These are phyloP conservation scores for Paracoccidioides lutzii DNA, from an alignment of 2,329 filamentous ascomycete genomes.

Conservation along the genomic window DNA sequence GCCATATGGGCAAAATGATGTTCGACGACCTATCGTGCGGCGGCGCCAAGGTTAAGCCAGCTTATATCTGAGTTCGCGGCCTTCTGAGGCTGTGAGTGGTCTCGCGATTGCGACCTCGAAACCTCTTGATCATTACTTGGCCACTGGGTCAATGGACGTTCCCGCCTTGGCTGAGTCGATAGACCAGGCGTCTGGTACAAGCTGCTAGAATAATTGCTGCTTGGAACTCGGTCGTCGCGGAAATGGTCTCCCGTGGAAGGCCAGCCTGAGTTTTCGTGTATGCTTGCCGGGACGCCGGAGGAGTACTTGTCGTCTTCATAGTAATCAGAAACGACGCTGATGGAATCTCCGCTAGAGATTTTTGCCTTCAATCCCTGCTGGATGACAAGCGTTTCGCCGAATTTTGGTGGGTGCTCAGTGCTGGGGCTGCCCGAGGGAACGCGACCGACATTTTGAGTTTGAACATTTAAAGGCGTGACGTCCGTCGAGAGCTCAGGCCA, in stretches of 20 bases:
- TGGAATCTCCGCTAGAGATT: constrained; percentile 32
- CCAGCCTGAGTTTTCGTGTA: constrained; percentile 16
- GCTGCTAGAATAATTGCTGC: constrained; percentile 31
- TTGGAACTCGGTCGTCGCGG: constrained; percentile 22
- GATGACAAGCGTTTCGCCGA: constrained; percentile 21
- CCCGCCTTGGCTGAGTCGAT: constrained; percentile 10
- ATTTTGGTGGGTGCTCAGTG: constrained; percentile 22
- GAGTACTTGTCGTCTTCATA: constrained; percentile 20
- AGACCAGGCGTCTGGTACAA: constrained; percentile 21
- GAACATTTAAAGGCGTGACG: constrained; percentile 24
- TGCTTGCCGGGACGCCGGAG: constrained; percentile 18
- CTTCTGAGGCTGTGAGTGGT: neutral
- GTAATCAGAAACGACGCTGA: constrained; percentile 26
- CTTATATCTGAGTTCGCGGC: constrained; percentile 31
- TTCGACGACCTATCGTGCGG: neutral
- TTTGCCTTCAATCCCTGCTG: constrained; percentile 30
- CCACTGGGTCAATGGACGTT: constrained; percentile 12
- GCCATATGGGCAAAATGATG: neutral
- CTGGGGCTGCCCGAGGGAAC: constrained; percentile 33
- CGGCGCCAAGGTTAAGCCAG: constrained; percentile 28
- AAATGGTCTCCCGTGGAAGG: constrained; percentile 15
- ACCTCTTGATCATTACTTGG: neutral
- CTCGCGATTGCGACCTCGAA: neutral
- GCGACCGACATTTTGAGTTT: constrained; percentile 27
- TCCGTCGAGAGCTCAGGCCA: constrained; percentile 27